Percentiles rank a stretch among this genome's conserved stretches.
Conservation (phyloP, 169 alveolate species). For the Cryptosporidium sp. region DNA sequence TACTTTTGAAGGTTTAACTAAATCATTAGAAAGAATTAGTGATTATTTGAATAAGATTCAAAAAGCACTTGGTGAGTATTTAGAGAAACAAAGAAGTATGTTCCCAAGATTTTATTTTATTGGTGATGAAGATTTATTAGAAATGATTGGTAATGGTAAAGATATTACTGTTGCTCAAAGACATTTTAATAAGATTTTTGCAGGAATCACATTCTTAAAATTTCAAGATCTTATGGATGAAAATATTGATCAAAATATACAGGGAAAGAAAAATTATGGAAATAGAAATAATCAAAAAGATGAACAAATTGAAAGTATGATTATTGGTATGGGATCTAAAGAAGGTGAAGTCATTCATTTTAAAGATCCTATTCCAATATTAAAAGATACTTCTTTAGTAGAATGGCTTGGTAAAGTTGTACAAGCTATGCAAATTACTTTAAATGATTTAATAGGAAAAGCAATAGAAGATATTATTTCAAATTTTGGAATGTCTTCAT, state of each 20-base stretch:
- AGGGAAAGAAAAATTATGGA: constrained; percentile 85
- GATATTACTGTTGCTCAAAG: constrained; percentile 94
- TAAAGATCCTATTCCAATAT: constrained; percentile 83
- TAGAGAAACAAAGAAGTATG: constrained; percentile 96
- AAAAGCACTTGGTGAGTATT: constrained; percentile 95
- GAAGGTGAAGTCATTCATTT: constrained; percentile 91
- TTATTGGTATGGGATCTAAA: constrained; percentile 88
- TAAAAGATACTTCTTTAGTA: constrained; percentile 88
- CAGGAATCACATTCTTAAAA: constrained; percentile 93
- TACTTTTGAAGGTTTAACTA: constrained; percentile 90
- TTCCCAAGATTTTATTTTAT: constrained; percentile 99
- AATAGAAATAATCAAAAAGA: constrained; percentile 44
- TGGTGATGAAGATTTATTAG: constrained; percentile 98
- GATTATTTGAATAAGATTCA: constrained; percentile 94
- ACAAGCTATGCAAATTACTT: constrained; percentile 83
- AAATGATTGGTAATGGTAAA: constrained; percentile 97
- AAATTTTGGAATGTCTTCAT: constrained; percentile 26
- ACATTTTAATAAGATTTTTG: constrained; percentile 97
- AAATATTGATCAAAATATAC: constrained; percentile 82
- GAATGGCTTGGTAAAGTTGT: constrained; percentile 91
- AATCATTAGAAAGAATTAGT: constrained; percentile 93
- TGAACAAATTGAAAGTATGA: constrained; percentile 72
- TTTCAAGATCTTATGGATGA: constrained; percentile 83
- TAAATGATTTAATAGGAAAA: constrained; percentile 86
- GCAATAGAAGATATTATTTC: constrained; percentile 84